A percentile compares a stretch with the other conserved stretches of the same genome.
Conservation (phyloP, 208 protist genomes). For the Crithidia acanthocephali region DNA sequence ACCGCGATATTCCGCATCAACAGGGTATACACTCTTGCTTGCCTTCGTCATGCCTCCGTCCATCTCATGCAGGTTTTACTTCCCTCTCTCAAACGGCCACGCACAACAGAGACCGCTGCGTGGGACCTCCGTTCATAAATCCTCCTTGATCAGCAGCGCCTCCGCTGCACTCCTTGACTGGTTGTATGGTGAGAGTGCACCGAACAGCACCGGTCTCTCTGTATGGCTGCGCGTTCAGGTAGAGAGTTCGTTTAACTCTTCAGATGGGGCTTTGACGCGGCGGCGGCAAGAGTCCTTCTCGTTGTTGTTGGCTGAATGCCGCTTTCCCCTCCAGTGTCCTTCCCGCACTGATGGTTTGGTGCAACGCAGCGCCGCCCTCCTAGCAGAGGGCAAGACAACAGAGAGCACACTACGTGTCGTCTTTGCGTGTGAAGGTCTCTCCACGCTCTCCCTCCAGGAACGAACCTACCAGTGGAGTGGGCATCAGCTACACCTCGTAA, state of each 20-base stretch:
- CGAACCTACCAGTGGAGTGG: constrained; percentile 13
- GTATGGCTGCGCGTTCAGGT: constrained; percentile 19
- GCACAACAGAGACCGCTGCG: background rate
- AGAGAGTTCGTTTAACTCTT: background rate
- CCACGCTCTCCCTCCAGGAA: constrained; percentile 20
- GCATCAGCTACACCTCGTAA: background rate
- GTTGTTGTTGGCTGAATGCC: constrained; percentile 2
- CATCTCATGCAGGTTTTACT: constrained; percentile 17
- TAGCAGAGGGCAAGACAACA: background rate
- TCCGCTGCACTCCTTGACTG: constrained; percentile 12
- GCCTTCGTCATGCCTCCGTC: background rate
- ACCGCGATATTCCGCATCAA: no score
- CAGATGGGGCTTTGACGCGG: no score
- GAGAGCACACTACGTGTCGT: constrained; percentile 5
- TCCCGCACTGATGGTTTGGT: background rate
- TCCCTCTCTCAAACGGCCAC: background rate
- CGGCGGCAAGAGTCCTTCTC: background rate
- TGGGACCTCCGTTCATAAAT: background rate
- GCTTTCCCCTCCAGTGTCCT: constrained; percentile 4
- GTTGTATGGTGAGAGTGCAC: background rate
- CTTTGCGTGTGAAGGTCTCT: constrained; percentile 11
- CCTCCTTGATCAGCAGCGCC: background rate
- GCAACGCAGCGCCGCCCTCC: background rate
- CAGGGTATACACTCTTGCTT: no score
- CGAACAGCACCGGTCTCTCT: background rate